Evolutionary conservation across 495 filamentous ascomycete species (phyloP).

Genomic region (Neurospora intermedia): DNA sequence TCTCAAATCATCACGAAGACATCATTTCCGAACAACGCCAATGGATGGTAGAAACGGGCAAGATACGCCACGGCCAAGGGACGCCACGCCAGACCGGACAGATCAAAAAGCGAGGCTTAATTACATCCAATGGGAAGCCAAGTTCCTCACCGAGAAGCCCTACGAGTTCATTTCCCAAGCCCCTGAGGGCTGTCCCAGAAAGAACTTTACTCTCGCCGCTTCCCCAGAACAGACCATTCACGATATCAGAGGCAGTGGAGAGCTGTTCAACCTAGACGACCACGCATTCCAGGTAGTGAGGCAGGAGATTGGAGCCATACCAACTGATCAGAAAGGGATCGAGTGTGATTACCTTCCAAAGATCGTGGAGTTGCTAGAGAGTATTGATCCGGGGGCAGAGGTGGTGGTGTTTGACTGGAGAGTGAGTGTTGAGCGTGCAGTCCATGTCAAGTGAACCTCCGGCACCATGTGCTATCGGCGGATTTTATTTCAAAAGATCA

Average conservation of each 20-base stretch:
- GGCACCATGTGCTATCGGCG: neutral
- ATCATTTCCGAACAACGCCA: neutral
- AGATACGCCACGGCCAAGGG: neutral
- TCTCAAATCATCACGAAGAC: neutral
- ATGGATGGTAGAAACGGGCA: neutral
- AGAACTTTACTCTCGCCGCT: neutral
- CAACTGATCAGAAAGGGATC: neutral
- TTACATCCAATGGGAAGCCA: slow-evolving; percentile 1
- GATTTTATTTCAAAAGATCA: neutral
- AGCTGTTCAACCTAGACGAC: neutral
- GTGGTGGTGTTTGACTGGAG: slow-evolving; percentile 1
- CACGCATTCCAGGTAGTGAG: neutral
- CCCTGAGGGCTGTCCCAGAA: neutral
- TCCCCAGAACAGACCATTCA: neutral
- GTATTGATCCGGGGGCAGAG: neutral
- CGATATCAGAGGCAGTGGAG: slow-evolving; percentile 1
- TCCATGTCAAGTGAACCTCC: neutral
- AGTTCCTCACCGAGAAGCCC: neutral
- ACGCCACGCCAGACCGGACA: neutral
- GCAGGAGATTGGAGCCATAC: neutral
- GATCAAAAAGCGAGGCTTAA: neutral
- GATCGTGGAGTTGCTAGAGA: neutral
- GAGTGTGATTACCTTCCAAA: neutral
- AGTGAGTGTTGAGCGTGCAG: neutral
- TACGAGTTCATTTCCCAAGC: slow-evolving; percentile 1